These are phyloP conservation scores for Acanthamoeba lenticulata DNA, from an alignment of 208 protist genomes.

Conservation along the genomic window DNA sequence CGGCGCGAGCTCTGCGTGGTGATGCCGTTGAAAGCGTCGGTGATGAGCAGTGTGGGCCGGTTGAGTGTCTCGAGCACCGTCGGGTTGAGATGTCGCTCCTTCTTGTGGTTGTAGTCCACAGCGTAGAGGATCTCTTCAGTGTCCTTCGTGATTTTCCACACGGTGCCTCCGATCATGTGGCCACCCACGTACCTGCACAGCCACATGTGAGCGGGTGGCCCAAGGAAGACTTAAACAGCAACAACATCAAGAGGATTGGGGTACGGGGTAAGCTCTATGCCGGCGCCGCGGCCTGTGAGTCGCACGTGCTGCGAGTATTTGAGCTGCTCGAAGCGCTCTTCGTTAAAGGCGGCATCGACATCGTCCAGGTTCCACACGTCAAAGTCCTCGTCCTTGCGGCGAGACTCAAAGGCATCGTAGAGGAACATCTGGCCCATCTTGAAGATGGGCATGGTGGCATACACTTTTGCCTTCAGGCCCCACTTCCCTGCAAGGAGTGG, in stretches of 20 bases:
- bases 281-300: conserved; percentile 10
- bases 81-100: conserved; percentile 85
- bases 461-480: conserved; percentile 85
- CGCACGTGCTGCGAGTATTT: conserved; percentile 81
- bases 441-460: conserved; percentile 87
- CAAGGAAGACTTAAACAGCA: neutral
- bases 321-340: conserved; percentile 73
- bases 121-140: conserved; percentile 91
- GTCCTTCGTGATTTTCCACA: conserved; percentile 91
- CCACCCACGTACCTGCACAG: conserved; percentile 73
- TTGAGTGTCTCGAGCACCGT: conserved; percentile 79
- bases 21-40: conserved; percentile 79
- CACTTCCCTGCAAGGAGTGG: conserved; percentile 84
- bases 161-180: conserved; percentile 87
- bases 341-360: conserved; percentile 83
- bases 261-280: conserved; percentile 79
- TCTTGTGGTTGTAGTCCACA: conserved; percentile 89
- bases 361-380: conserved; percentile 86
- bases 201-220: neutral
- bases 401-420: conserved; percentile 85
- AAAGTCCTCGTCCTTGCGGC: conserved; percentile 72
- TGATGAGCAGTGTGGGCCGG: conserved; percentile 86
- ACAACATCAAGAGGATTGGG: neutral
- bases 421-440: conserved; percentile 90
- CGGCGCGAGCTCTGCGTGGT: conserved; percentile 58